These are phyloP conservation scores for Lactarius hengduanensis DNA, from an alignment of 768 basidiomycete genomes.

Conservation along the genomic window DNA sequence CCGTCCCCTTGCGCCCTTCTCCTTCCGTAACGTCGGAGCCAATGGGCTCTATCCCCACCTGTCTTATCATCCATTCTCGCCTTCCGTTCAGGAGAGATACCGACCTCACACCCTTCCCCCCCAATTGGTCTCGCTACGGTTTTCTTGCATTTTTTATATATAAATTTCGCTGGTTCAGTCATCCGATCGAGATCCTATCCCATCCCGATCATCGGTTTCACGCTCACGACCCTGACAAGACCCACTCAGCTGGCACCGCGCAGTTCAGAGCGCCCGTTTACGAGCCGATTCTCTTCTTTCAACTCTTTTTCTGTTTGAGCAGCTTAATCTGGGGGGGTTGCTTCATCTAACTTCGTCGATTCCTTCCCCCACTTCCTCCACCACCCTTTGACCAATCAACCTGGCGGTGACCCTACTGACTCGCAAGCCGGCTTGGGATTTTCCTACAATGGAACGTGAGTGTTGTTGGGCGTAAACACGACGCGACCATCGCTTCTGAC, in stretches of 20 bases:
- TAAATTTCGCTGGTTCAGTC: conserved; percentile 17
- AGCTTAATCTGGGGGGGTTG: conserved; percentile 17
- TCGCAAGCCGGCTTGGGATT: conserved; percentile 27
- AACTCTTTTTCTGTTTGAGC: conserved; percentile 20
- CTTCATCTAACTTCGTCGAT: conserved; percentile 18
- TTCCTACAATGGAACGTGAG: conserved; percentile 30
- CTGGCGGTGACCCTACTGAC: conserved; percentile 29
- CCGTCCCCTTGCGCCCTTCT: conserved; percentile 26
- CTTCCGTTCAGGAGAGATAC: conserved; percentile 17
- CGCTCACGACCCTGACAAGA: conserved; percentile 19
- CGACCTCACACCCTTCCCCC: conserved; percentile 12
- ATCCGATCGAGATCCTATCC: conserved; percentile 26
- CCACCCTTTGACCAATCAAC: conserved; percentile 16
- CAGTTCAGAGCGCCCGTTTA: conserved; percentile 19
- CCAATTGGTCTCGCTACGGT: conserved; percentile 20
- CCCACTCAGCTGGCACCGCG: conserved; percentile 23
- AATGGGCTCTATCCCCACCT: conserved; percentile 26
- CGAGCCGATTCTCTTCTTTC: conserved; percentile 15
- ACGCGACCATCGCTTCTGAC: conserved; percentile 3
- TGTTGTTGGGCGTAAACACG: neutral
- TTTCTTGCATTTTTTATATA: conserved; percentile 14
- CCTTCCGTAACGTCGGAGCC: conserved; percentile 28
- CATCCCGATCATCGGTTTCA: conserved; percentile 31
- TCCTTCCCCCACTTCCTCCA: neutral
- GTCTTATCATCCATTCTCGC: conserved; percentile 23